These are phyloP conservation scores for Hysterangium stoloniferum DNA, from an alignment of 768 basidiomycete species.

Conservation along the genomic window DNA sequence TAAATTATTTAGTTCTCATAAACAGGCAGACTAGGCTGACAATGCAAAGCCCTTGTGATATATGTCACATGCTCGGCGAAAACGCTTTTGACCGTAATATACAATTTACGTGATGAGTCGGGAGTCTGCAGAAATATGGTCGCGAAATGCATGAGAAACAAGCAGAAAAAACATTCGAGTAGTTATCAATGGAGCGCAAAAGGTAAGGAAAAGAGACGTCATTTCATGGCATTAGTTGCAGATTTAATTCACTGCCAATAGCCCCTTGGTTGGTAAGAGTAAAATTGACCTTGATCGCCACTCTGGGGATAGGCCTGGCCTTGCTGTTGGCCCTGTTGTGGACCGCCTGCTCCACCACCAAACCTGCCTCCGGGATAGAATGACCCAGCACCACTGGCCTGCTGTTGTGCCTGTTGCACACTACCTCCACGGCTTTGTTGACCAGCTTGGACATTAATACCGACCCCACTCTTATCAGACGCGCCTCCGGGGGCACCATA, in stretches of 20 bases:
- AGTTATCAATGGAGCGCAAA: too few relatives aligned
- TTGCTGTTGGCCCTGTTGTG: constrained; percentile 35
- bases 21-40: too few relatives aligned
- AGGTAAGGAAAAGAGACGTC: background rate
- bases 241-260: constrained; percentile 36
- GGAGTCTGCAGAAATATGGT: too few relatives aligned
- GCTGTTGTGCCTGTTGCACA: constrained; percentile 34
- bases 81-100: too few relatives aligned
- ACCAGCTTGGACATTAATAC: constrained; percentile 33
- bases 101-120: too few relatives aligned
- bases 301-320: constrained; percentile 47
- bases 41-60: too few relatives aligned
- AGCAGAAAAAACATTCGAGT: background rate
- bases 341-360: constrained; percentile 42
- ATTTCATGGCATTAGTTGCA: background rate
- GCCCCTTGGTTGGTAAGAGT: constrained; percentile 61
- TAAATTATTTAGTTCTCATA: too few relatives aligned
- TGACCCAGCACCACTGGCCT: constrained; percentile 31
- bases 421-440: constrained; percentile 33
- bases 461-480: constrained; percentile 25
- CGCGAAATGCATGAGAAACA: constrained; percentile 7
- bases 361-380: constrained; percentile 25
- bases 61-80: too few relatives aligned
- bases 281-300: constrained; percentile 58
- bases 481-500: constrained; percentile 38